Evolutionary conservation across 371 early-diverging fungal genomes (phyloP).

Genomic region (Chytridiales sp.): DNA sequence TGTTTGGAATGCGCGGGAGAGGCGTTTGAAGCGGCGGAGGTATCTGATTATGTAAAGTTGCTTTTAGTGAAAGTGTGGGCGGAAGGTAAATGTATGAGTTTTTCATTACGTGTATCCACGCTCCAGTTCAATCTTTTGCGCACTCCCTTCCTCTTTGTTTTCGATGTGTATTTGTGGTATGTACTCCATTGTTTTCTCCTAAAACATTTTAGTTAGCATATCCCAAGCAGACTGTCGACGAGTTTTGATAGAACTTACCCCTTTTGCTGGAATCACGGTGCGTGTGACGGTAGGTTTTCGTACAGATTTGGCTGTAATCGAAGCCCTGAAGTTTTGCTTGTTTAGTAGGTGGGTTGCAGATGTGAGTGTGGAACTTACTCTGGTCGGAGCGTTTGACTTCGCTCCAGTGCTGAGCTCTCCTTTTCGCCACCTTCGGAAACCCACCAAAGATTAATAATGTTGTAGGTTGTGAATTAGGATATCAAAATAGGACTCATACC

Average conservation of each 20-base stretch:
- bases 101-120: conserved; percentile 41
- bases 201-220: neutral
- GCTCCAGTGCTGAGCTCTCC: no score
- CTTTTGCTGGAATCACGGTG: conserved; percentile 43
- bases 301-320: no score
- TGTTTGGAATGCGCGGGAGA: conserved; percentile 52
- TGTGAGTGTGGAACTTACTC: no score
- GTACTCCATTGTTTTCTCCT: neutral
- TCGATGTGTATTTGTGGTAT: neutral
- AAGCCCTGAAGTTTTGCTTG: no score
- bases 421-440: no score
- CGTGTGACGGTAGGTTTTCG: no score
- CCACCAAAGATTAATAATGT: no score
- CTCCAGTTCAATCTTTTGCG: conserved; percentile 42
- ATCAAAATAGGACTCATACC: neutral
- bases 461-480: no score
- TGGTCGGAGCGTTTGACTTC: no score
- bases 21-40: conserved; percentile 52
- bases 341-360: no score
- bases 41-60: conserved; percentile 29
- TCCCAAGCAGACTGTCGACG: neutral
- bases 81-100: neutral
- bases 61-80: neutral
- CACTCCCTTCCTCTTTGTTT: conserved; percentile 14
- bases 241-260: conserved; percentile 22